Evolutionary conservation across 2,329 filamentous ascomycete species (phyloP).

Genomic region (Arthroderma sp.): DNA sequence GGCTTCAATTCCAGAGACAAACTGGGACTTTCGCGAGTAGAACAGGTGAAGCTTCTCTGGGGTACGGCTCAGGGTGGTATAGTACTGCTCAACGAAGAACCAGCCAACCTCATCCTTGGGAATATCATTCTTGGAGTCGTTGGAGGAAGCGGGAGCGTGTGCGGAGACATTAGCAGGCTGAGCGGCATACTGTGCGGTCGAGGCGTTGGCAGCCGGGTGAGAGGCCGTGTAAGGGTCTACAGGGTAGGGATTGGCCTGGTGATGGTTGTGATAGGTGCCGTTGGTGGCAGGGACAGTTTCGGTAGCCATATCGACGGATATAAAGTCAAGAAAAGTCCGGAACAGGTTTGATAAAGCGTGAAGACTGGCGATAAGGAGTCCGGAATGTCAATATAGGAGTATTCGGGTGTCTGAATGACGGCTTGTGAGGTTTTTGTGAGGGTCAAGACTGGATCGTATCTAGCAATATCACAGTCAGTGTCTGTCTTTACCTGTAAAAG

Average conservation of each 20-base stretch:
- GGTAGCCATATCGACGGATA: not conserved
- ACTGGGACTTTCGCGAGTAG: conserved; percentile 92
- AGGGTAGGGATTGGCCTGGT: conserved; percentile 23
- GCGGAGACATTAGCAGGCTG: conserved; percentile 26
- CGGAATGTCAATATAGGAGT: not conserved
- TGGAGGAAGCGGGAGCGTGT: conserved; percentile 29
- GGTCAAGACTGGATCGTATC: too few relatives aligned
- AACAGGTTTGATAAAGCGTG: not conserved
- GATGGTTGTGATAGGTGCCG: conserved; percentile 32
- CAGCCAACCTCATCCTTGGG: conserved; percentile 92
- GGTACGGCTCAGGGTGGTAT: conserved; percentile 88
- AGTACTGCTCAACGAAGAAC: conserved; percentile 99
- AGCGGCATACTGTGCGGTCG: conserved; percentile 19
- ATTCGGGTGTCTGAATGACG: not conserved
- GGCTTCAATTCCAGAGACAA: conserved; percentile 83
- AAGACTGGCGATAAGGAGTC: not conserved
- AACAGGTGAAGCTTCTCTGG: conserved; percentile 93
- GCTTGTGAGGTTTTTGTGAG: not conserved
- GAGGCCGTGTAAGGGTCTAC: conserved; percentile 27
- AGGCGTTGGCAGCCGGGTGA: conserved; percentile 25
- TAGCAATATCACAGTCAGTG: too few relatives aligned
- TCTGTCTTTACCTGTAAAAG: too few relatives aligned
- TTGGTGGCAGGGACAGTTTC: conserved; percentile 30
- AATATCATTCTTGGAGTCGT: conserved; percentile 36
- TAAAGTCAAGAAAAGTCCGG: not conserved